These are phyloP conservation scores for Comarum palustre DNA, from an alignment of 306 rosid genomes.

Conservation along the genomic window DNA sequence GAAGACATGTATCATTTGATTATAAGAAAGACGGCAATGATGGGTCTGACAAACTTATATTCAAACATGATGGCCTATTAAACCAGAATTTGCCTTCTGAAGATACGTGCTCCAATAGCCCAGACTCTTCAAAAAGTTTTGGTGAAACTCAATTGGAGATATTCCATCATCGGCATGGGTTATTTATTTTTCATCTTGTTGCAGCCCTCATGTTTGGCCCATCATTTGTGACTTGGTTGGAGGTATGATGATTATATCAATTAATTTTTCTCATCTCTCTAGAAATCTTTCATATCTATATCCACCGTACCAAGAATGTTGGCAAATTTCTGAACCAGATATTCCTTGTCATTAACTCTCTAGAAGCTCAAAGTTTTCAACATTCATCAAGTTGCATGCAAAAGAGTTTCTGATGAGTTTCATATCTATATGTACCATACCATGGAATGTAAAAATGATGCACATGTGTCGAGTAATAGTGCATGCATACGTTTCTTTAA, in stretches of 20 bases:
- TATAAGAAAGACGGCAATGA: constrained; percentile 35
- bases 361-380: background rate
- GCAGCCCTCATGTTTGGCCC: constrained; percentile 88
- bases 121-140: constrained; percentile 65
- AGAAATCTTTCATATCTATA: background rate
- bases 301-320: background rate
- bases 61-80: constrained; percentile 48
- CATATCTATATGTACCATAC: background rate
- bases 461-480: background rate
- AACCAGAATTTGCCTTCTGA: constrained; percentile 47
- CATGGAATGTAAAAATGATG: background rate
- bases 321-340: background rate
- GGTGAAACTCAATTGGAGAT: constrained; percentile 79
- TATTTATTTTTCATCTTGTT: constrained; percentile 70
- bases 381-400: constrained; percentile 4
- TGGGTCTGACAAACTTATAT: constrained; percentile 40
- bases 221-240: constrained; percentile 84
- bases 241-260: constrained; percentile 46
- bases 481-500: background rate
- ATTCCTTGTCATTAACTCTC: background rate
- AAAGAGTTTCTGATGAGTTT: background rate
- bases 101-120: constrained; percentile 52
- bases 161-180: constrained; percentile 85
- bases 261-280: constrained; percentile 2
- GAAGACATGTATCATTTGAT: constrained; percentile 43